Percentiles rank a stretch among this genome's conserved stretches.
phyloP scores from a whole-genome alignment of 768 basidiomycete genomes.

The Lyophyllum atratum region DNA sequence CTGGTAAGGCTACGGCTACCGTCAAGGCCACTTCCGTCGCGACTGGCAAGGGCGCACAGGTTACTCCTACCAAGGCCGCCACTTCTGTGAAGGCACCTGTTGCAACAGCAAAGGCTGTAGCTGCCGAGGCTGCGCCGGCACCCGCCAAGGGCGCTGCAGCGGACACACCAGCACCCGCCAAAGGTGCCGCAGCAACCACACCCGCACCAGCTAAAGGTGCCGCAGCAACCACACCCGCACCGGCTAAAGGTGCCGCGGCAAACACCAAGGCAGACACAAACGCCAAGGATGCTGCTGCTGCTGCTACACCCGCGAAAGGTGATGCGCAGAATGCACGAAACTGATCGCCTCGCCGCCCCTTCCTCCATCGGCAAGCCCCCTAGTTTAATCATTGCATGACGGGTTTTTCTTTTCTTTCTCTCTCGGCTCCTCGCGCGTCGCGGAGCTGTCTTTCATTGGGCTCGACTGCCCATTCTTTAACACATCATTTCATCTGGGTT shows the following conservation, averaged over 20 bases:
- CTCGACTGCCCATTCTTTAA: constrained; percentile 7
- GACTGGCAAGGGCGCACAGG: neutral
- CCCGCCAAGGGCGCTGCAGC: neutral
- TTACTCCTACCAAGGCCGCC: neutral
- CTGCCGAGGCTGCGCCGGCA: neutral
- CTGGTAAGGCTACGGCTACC: neutral
- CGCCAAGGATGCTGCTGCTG: neutral
- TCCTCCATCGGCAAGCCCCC: constrained; percentile 2
- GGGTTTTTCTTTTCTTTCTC: neutral
- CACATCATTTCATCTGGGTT: neutral
- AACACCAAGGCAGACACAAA: neutral
- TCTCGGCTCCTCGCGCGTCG: neutral
- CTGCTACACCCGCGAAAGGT: neutral
- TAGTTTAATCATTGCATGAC: constrained; percentile 11
- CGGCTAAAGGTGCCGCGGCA: neutral
- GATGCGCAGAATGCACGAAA: neutral
- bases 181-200: neutral
- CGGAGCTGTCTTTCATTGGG: neutral
- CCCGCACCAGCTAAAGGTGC: constrained; percentile 3
- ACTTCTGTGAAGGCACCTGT: constrained; percentile 1
- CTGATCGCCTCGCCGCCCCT: neutral
- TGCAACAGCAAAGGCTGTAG: constrained; percentile 2
- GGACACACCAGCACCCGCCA: neutral
- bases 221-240: neutral
- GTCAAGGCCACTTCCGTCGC: constrained; percentile 1